Base-by-base conservation (phyloP, 2,329 filamentous ascomycete species). In the Magnaporthiopsis poae region DNA sequence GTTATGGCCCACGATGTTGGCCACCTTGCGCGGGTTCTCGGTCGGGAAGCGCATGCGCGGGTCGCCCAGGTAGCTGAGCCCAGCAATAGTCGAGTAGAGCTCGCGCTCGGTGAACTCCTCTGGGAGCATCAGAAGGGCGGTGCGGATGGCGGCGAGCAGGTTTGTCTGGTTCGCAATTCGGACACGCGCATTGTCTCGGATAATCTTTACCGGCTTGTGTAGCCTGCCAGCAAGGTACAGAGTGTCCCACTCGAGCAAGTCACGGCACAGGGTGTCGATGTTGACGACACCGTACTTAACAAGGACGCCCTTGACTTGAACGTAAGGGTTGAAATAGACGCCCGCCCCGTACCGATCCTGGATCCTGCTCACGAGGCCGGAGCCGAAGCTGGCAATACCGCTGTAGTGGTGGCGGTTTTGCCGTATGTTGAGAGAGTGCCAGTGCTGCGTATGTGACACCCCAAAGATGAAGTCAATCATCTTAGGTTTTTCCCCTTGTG, bases 391-490 rank as follows among this genome's bases (percentile, higher is more conserved):
- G 1, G 90, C 91, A 27, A 99, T 80, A 13, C 85, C 88, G 1
- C 94, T 98, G 79, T 99, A 99, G 77, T 99, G 95, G 72, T 96
- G 85, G 9, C 91, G 89, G 74, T 99, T 90, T 75, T 97, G 90
- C 70, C 85, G 83, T 71, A 99, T 82, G 73, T 99, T 99, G 68
- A 99, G 82, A 46, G 90, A 93, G 78, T 99, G 95, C 91, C 94
- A 99, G 78, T 99, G 95, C 75, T 99, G 90, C 1, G 90, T 92
- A 76, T 96, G 91, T 0, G 91, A 91, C 13, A 98, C 94, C 33
- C 94, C 95, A 75, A 99, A 95, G 71, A 99, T 96, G 75, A 99
- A 96, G 78, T 99, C 95, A 70, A 99, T 96, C 88, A 98, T 96
- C 80, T 97, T 97, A 15, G 92, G 92, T 0, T 88, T 88, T 36